These are phyloP conservation scores for Teratosphaeria nubilosa DNA, from an alignment of 2,329 filamentous ascomycete genomes.

Conservation along the genomic window DNA sequence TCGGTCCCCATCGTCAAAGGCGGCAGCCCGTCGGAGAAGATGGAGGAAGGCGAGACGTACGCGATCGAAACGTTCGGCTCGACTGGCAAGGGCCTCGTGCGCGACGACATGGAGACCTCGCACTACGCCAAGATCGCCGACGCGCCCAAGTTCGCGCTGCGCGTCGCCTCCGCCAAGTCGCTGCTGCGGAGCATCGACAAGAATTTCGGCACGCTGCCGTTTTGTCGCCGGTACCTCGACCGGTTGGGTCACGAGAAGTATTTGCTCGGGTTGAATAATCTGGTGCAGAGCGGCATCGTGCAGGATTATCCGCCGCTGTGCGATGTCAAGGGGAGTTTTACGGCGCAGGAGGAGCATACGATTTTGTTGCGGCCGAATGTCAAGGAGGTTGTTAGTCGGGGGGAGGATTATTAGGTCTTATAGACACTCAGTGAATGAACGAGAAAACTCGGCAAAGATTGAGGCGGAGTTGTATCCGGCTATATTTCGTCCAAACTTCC, in stretches of 20 bases:
- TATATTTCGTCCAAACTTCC: too few relatives aligned
- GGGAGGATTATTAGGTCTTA: slow-evolving; percentile 27
- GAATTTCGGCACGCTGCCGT: slow-evolving; percentile 53
- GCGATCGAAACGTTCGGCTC: slow-evolving; percentile 51
- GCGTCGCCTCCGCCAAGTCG: slow-evolving; percentile 45
- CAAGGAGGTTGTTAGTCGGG: slow-evolving; percentile 33
- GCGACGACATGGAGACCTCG: slow-evolving; percentile 36
- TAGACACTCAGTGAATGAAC: too few relatives aligned
- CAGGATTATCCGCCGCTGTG: slow-evolving; percentile 47
- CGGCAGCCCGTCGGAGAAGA: slow-evolving; percentile 36
- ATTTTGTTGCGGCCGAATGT: slow-evolving; percentile 30
- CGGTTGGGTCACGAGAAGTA: slow-evolving; percentile 53
- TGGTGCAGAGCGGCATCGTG: slow-evolving; percentile 48
- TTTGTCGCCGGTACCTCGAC: slow-evolving; percentile 53
- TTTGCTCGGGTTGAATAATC: slow-evolving; percentile 47
- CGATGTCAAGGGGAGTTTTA: slow-evolving; percentile 51
- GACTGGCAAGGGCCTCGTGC: slow-evolving; percentile 41
- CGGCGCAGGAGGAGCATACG: slow-evolving; percentile 54
- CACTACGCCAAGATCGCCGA: slow-evolving; percentile 28
- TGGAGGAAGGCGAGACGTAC: slow-evolving; percentile 51
- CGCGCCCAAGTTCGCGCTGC: slow-evolving; percentile 28
- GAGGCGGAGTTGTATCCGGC: too few relatives aligned
- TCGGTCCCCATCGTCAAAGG: slow-evolving; percentile 46
- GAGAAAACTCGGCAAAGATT: too few relatives aligned
- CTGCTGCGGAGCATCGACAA: slow-evolving; percentile 50